Base-by-base conservation (phyloP, 2,329 filamentous ascomycete genomes). In the Venturia oleaginea region DNA sequence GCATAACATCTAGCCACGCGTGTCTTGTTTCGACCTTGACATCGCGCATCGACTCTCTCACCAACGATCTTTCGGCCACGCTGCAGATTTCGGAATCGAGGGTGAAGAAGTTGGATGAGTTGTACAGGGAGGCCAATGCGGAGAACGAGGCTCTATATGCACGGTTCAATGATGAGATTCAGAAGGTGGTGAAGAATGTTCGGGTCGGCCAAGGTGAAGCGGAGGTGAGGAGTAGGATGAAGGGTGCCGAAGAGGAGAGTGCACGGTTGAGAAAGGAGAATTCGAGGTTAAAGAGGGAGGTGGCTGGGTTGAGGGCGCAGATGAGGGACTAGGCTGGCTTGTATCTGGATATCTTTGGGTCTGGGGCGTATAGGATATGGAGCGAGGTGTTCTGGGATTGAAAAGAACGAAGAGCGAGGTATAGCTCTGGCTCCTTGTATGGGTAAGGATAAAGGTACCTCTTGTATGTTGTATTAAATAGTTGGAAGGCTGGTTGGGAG, bases 71-170 rank as follows among this genome's bases (percentile, higher is more conserved):
- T 69, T 86, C 91, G 51, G 84, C 80, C 24, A 87, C 86, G 1
- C 80, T 96, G 17, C 82, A 85, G 70, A 86, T 91, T 1, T 86
- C 85, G 17, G 92, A 97, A 73, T 83, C 83, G 66, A 92, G 94
- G 70, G 87, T 88, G 66, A 89, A 87, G 70, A 88, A 89, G 48
- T 85, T 97, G 63, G 92, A 97, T 73, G 90, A 95, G 76, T 79
- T 96, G 62, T 96, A 95, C 77, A 89, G 91, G 68, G 91, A 96
- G 72, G 85, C 87, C 19, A 91, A 87, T 70, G 90, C 91, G 0
- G 93, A 97, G 79, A 97, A 97, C 70, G 92, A 97, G 76, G 84
- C 93, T 37, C 80, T 97, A 64, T 97, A 97, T 75, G 89, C 93
- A 68, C 88, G 87, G 66, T 96, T 97, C 79, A 96, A 97, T 71